Evolutionary conservation across 2,329 filamentous ascomycete species (phyloP), one percentile per base, ranked within the genome.

Genomic region (Tolypocladium sp.): DNA sequence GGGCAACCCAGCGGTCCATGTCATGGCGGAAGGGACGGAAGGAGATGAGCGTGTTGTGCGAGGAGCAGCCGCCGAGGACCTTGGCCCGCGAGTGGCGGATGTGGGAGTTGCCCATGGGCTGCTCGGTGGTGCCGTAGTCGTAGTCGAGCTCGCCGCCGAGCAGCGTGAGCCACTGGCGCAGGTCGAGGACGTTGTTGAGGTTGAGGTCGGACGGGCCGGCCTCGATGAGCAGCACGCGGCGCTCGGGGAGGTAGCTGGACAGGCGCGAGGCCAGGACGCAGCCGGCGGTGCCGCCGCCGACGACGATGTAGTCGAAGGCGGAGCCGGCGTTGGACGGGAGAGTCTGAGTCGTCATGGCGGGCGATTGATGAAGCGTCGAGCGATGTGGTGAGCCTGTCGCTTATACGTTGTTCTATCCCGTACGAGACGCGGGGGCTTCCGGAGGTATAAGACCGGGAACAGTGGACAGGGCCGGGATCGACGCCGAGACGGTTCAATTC

Each of bases 1-100:
- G 79, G 38, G 83, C 83, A 68, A 92, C 87, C 92, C 92, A 96
- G 67, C 90, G 82, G 70, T 90, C 82, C 77, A 90, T 84, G 74
- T 96, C 92, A 73, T 95, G 92, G 73, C 92, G 86, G 70, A 96
- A 95, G 9, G 92, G 91, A 33, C 91, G 85, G 83, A 96, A 96
- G 22, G 90, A 94, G 74, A 96, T 96, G 68, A 96, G 81, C 25
- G 92, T 96, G 77, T 96, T 96, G 82, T 96, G 92, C 61, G 89
- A 93, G 52, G 91, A 95, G 81, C 92, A 96, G 65, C 92, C 92
- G 66, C 92, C 92, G 37, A 96, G 83, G 44, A 96, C 91, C 79
- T 96, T 96, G 63, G 92, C 92, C 63, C 92, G 88, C 17, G 92
- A 95, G 78, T 96, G 92, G 64, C 91, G 87, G 77, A 96, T 96